A percentile compares a stretch with the other conserved stretches of the same genome.
These are phyloP conservation scores for Coccomyxa sp. DNA, from an alignment of 139 green algal species.

Conservation along the genomic window DNA sequence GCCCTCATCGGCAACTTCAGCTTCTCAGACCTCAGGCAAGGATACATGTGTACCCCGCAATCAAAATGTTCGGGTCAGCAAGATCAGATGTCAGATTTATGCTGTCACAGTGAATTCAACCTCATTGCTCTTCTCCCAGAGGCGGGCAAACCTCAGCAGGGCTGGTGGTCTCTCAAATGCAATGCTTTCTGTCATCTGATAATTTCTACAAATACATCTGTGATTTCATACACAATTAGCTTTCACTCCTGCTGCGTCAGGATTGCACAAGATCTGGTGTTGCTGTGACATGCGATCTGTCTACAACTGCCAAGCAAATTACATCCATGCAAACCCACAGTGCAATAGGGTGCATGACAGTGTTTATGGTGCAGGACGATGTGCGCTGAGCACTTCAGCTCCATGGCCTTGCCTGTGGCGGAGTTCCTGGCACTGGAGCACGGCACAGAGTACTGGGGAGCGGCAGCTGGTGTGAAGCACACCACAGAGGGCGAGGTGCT, in stretches of 20 bases:
- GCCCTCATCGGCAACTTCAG: slow-evolving; percentile 60
- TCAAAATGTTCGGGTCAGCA: too few relatives aligned
- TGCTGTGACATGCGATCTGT: neutral
- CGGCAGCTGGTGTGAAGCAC: slow-evolving; percentile 31
- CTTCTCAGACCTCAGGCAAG: slow-evolving; percentile 47
- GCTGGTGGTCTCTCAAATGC: neutral
- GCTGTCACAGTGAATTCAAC: neutral
- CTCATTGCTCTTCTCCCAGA: neutral
- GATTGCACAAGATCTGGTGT: neutral
- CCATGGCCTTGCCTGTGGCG: slow-evolving; percentile 71
- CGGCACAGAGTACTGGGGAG: slow-evolving; percentile 44
- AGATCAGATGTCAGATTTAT: neutral
- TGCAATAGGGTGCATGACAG: neutral
- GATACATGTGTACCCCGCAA: neutral
- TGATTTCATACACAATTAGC: neutral
- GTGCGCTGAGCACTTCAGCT: slow-evolving; percentile 56
- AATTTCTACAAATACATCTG: neutral
- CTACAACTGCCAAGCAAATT: neutral
- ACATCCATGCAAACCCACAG: neutral
- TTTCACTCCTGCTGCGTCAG: neutral
- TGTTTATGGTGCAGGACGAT: slow-evolving; percentile 43
- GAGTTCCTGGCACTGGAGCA: slow-evolving; percentile 76
- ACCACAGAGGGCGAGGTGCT: neutral
- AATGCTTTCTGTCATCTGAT: neutral
- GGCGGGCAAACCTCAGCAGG: neutral